phyloP scores from a whole-genome alignment of 2,329 filamentous ascomycete genomes.

The Fusarium piperis region DNA sequence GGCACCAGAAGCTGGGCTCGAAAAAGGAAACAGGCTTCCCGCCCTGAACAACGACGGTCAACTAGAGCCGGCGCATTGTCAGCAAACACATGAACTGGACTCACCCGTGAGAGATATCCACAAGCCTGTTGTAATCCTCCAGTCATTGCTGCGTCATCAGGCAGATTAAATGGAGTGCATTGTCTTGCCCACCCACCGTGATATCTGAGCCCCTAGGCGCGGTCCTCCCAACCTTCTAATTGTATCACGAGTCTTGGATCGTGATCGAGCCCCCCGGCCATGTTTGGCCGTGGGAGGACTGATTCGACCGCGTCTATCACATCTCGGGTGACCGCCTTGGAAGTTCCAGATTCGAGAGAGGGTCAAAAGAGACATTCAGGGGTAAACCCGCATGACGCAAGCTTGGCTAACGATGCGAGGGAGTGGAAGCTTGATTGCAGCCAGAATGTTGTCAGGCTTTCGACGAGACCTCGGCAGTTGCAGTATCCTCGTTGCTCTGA shows the following conservation, averaged over 20 bases:
- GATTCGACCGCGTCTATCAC: background rate
- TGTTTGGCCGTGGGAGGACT: background rate
- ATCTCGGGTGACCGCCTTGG: background rate
- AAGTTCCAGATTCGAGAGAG: background rate
- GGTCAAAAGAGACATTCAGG: background rate
- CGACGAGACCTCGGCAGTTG: background rate
- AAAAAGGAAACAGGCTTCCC: background rate
- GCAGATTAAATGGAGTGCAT: background rate
- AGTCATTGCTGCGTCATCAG: slow-evolving; percentile 21
- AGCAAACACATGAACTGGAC: background rate
- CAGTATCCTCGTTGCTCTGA: background rate
- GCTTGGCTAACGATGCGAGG: background rate
- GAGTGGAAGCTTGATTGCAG: background rate
- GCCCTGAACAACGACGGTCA: background rate
- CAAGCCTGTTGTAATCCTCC: background rate
- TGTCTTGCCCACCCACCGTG: background rate
- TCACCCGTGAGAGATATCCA: background rate
- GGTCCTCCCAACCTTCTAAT: background rate
- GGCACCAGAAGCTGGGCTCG: background rate
- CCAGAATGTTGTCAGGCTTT: background rate
- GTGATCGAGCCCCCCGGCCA: background rate
- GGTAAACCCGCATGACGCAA: background rate
- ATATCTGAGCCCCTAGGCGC: background rate
- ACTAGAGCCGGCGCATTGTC: background rate
- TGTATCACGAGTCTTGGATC: background rate